Base-by-base conservation (phyloP, 75 land plant genomes). In the Pinus albicaulis region DNA sequence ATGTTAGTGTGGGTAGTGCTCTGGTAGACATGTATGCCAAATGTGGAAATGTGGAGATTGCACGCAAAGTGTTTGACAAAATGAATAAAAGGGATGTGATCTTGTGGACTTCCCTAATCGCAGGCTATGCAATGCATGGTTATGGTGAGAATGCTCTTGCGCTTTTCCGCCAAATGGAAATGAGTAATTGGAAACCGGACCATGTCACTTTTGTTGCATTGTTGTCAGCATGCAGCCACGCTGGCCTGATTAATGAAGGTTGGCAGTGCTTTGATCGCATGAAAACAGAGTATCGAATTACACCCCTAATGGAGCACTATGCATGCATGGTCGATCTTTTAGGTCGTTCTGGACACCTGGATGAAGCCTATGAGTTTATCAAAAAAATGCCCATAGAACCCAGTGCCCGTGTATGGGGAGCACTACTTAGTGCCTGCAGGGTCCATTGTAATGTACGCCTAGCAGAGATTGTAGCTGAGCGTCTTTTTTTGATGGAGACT, bases 201-300 rank as follows among this genome's bases (percentile, higher is more conserved):
- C 16, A 68, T 15, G 71, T 68, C 20, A 68, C 71, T 16, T 68
- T 68, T 68, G 71, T 68, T 34, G 36, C 16, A 26, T 14, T 68
- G 22, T 25, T 68, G 22, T 15, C 22, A 15, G 71, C 26, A 22
- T 68, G 71, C n/a, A 26, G 34, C 71, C 71, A 68, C n/a, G 28
- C 71, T 15, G 71, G 71, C 20, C 22, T 68, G 8, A 25, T 68
- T 15, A 25, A 34, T n/a, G 26, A 68, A 68, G 71, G 36, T 68
- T 22, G 28, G 28, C 20, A 16, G 3, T 58, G n/a, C n/a, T 58
- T 58, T 4, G 59, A 58, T 16, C n/a, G 20, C 17, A 58, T 58
- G 59, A 58, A 17, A 16, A 58, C 3, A 58, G 59, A 58, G 17
- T 58, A 58, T 58, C 20, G 59, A 14, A 34, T 25, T 68, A 34